Percentiles rank a stretch among this genome's conserved stretches.
phyloP scores from a whole-genome alignment of 345 rosid genomes.

The Pistacia integerrima region DNA sequence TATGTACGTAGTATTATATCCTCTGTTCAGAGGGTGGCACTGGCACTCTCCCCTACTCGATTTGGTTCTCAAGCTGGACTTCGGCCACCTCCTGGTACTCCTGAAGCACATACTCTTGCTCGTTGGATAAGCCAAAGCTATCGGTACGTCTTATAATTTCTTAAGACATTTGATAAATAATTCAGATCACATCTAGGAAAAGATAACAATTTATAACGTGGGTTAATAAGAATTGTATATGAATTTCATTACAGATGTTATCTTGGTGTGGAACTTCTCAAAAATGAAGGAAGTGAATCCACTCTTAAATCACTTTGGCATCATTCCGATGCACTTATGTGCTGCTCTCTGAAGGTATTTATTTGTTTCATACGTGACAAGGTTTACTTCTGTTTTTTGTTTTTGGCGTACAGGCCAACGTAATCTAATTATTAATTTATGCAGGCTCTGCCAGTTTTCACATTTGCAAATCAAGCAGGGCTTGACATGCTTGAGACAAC shows the following conservation, averaged over 20 bases:
- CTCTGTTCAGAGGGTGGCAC: constrained; percentile 92
- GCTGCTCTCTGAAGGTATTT: constrained; percentile 84
- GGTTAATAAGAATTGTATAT: not conserved
- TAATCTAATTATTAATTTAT: constrained; percentile 8
- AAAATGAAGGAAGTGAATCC: constrained; percentile 67
- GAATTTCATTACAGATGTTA: constrained; percentile 52
- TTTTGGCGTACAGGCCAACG: not conserved
- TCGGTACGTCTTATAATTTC: constrained; percentile 35
- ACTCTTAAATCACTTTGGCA: constrained; percentile 86
- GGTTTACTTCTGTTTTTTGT: not conserved
- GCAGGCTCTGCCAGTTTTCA: constrained; percentile 74
- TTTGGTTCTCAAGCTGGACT: constrained; percentile 60
- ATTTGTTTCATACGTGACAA: not conserved
- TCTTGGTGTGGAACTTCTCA: constrained; percentile 80
- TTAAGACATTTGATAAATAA: not conserved
- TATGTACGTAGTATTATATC: constrained; percentile 84
- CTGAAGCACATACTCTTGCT: constrained; percentile 91
- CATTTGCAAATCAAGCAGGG: constrained; percentile 93
- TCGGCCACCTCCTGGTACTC: constrained; percentile 69
- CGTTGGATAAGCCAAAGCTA: constrained; percentile 89
- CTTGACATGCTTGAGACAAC: constrained; percentile 99
- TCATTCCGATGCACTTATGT: constrained; percentile 84
- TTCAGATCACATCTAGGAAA: too few species aligned
- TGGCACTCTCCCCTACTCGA: constrained; percentile 87
- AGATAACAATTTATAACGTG: too few species aligned